Conservation (phyloP, 1,139 yeast genomes). For the Blastobotrys serpentis region DNA sequence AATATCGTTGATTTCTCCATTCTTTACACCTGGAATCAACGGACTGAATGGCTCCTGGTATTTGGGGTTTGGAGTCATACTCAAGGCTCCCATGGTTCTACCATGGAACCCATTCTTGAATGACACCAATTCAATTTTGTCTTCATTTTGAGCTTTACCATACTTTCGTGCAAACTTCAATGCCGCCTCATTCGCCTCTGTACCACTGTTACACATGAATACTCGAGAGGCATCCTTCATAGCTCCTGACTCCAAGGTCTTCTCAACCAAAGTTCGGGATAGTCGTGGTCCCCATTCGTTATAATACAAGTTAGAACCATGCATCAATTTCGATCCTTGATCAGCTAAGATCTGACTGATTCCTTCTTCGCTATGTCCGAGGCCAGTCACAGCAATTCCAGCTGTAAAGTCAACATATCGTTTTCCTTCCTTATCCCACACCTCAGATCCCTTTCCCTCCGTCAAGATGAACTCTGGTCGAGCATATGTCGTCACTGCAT, state of each 20-base stretch:
- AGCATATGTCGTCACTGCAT: conserved; percentile 76
- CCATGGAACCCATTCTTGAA: conserved; percentile 92
- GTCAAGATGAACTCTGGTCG: conserved; percentile 66
- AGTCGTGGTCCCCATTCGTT: conserved; percentile 82
- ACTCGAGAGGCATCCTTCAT: conserved; percentile 78
- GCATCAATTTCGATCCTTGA: conserved; percentile 73
- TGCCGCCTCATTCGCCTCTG: conserved; percentile 98
- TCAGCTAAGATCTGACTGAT: conserved; percentile 66
- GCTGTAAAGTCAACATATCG: conserved; percentile 88
- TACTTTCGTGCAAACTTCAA: conserved; percentile 89
- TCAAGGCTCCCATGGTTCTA: conserved; percentile 86
- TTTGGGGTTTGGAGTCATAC: conserved; percentile 89
- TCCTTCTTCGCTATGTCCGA: conserved; percentile 82
- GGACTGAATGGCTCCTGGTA: conserved; percentile 91
- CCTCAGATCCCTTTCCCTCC: conserved; percentile 68
- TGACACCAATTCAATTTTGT: conserved; percentile 75
- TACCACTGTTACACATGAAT: conserved; percentile 89
- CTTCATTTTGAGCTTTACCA: conserved; percentile 49
- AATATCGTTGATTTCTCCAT: conserved; percentile 59
- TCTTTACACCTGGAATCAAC: conserved; percentile 76
- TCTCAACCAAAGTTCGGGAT: conserved; percentile 65
- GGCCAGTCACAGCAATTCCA: conserved; percentile 94
- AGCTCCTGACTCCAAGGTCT: conserved; percentile 70
- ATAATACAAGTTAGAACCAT: conserved; percentile 81
- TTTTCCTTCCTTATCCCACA: conserved; percentile 76